Evolutionary conservation across 176 grass and related monocot genomes (phyloP).

Genomic region (Alloteropsis semialata): DNA sequence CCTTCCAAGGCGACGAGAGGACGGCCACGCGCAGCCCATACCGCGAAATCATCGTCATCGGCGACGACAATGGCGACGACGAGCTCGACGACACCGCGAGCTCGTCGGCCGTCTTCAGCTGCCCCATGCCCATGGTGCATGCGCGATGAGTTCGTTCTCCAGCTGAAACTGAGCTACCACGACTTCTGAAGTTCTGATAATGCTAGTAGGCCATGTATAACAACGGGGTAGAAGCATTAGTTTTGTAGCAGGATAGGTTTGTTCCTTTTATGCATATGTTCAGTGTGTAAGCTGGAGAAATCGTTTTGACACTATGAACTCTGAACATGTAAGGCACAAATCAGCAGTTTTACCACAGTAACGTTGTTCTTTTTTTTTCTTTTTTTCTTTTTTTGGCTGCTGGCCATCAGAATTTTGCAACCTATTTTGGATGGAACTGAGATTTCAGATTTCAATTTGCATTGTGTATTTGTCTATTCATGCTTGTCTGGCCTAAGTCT

Average conservation of each 20-base stretch:
- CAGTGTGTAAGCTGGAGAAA: not conserved
- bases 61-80: not conserved
- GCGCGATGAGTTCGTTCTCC: not conserved
- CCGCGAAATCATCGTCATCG: not conserved
- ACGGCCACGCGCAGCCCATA: not conserved
- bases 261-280: not conserved
- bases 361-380: not conserved
- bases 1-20: not conserved
- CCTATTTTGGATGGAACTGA: too few relatives aligned
- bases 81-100: slow-evolving; percentile 47
- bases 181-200: not conserved
- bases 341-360: not conserved
- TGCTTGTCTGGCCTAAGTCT: not conserved
- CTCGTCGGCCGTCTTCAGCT: slow-evolving; percentile 4
- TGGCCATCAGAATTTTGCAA: too few relatives aligned
- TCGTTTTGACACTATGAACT: not conserved
- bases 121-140: not conserved
- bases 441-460: too few relatives aligned
- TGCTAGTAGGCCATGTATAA: not conserved
- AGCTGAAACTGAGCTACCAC: too few relatives aligned
- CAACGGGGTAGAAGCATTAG: not conserved
- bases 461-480: too few relatives aligned
- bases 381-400: too few relatives aligned
- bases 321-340: not conserved
- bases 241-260: not conserved